Conservation (phyloP, 2,329 filamentous ascomycete genomes). For the Thelonectria discophora region DNA sequence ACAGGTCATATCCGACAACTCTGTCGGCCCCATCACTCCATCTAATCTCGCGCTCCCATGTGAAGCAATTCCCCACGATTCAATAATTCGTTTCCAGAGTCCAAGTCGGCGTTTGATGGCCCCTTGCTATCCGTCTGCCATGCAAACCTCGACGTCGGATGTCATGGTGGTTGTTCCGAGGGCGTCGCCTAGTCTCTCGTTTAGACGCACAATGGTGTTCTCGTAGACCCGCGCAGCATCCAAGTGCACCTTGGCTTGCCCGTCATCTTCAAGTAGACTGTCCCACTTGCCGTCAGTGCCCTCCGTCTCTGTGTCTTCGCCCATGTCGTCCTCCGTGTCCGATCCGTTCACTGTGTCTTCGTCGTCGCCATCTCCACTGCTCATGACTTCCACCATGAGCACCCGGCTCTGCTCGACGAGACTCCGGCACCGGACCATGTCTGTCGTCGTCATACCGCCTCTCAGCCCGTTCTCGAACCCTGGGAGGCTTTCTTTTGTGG, state of each 20-base stretch:
- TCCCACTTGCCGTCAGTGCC: constrained; percentile 41
- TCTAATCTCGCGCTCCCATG: not conserved
- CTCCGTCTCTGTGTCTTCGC: constrained; percentile 44
- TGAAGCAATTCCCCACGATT: not conserved
- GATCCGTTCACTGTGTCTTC: constrained; percentile 43
- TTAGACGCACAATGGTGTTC: constrained; percentile 77
- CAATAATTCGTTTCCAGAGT: no score
- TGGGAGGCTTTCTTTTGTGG: constrained; percentile 71
- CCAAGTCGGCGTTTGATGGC: no score
- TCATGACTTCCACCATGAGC: constrained; percentile 74
- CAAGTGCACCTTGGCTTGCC: constrained; percentile 67
- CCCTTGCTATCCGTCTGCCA: not conserved
- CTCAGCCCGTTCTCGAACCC: constrained; percentile 71
- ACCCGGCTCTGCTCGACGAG: constrained; percentile 80
- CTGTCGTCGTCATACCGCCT: constrained; percentile 77
- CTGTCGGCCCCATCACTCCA: no score
- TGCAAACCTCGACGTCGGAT: constrained; percentile 6
- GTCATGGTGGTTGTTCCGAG: constrained; percentile 8
- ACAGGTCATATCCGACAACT: no score
- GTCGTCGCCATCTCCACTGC: constrained; percentile 55
- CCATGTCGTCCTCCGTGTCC: constrained; percentile 48
- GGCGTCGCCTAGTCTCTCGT: constrained; percentile 64
- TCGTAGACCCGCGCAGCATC: constrained; percentile 82
- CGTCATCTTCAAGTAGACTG: constrained; percentile 51
- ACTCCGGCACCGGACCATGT: constrained; percentile 88